phyloP scores from a whole-genome alignment of 176 grass and related monocot species.

The Tillandsia leiboldiana region DNA sequence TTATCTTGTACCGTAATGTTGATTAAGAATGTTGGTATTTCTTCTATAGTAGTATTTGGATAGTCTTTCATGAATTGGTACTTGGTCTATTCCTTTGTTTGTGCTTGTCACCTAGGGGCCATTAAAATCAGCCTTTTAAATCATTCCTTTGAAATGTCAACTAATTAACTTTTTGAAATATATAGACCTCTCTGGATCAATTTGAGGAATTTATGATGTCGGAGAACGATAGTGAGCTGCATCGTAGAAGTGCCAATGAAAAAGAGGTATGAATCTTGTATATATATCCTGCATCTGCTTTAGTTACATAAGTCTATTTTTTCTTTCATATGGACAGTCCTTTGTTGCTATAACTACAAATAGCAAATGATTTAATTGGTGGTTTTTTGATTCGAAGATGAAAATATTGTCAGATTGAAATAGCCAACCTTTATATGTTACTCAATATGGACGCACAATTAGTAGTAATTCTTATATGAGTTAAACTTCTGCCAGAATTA shows the following conservation, averaged over 20 bases:
- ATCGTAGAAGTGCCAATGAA: conserved; percentile 49
- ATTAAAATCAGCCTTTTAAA: not conserved
- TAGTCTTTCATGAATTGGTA: not conserved
- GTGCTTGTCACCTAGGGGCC: no score
- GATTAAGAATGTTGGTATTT: not conserved
- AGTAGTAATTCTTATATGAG: not conserved
- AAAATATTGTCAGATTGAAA: no score
- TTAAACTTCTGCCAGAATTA: not conserved
- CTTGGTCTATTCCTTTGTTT: not conserved
- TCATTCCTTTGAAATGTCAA: not conserved
- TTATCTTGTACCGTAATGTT: not conserved
- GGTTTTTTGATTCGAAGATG: no score
- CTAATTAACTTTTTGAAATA: not conserved
- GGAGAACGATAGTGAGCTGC: conserved; percentile 33
- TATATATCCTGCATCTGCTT: not conserved
- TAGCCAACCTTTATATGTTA: no score
- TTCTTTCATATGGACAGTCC: not conserved
- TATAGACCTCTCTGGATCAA: conserved; percentile 54
- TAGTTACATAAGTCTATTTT: not conserved
- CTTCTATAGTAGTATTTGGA: not conserved
- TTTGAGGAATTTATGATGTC: conserved; percentile 69
- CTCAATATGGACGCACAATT: not conserved
- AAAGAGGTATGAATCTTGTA: conserved; percentile 55
- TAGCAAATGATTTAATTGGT: no score
- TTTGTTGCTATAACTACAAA: no score